phyloP scores from a whole-genome alignment of 805 yeast species.

The Hanseniaspora lindneri region DNA sequence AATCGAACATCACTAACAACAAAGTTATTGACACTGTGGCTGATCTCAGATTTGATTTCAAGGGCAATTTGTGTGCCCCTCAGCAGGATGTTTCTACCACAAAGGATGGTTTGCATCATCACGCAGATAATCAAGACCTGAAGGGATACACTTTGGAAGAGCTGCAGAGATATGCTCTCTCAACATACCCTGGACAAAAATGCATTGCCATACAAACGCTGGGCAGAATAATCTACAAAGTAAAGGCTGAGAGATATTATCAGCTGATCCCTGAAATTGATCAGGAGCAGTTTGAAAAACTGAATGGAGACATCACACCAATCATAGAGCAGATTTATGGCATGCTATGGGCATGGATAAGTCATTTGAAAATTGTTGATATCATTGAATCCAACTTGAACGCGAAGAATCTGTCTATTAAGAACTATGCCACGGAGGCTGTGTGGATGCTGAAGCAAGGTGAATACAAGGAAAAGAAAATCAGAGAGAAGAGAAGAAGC shows the following conservation, averaged over 20 bases:
- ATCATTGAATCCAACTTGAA: slow-evolving; percentile 57
- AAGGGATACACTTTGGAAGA: slow-evolving; percentile 90
- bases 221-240: slow-evolving; percentile 75
- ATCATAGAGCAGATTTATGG: slow-evolving; percentile 31
- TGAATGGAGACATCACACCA: slow-evolving; percentile 29
- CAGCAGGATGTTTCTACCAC: slow-evolving; percentile 37
- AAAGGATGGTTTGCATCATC: slow-evolving; percentile 74
- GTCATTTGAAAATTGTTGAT: slow-evolving; percentile 50
- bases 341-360: slow-evolving; percentile 60
- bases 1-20: slow-evolving; percentile 30
- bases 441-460: slow-evolving; percentile 72
- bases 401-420: slow-evolving; percentile 58
- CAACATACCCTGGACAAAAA: slow-evolving; percentile 73
- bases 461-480: slow-evolving; percentile 25
- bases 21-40: slow-evolving; percentile 37
- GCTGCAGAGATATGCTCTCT: slow-evolving; percentile 63
- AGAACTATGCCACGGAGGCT: slow-evolving; percentile 79
- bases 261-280: slow-evolving; percentile 39
- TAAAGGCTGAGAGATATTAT: slow-evolving; percentile 52
- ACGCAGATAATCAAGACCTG: slow-evolving; percentile 71
- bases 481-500: slow-evolving; percentile 13
- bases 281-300: slow-evolving; percentile 30
- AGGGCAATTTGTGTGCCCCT: slow-evolving; percentile 63
- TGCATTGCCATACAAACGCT: slow-evolving; percentile 74
- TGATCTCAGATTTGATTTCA: slow-evolving; percentile 77